Evolutionary conservation across 2,329 filamentous ascomycete genomes (phyloP).

Genomic region (Paracorniculantispora psalliotae): DNA sequence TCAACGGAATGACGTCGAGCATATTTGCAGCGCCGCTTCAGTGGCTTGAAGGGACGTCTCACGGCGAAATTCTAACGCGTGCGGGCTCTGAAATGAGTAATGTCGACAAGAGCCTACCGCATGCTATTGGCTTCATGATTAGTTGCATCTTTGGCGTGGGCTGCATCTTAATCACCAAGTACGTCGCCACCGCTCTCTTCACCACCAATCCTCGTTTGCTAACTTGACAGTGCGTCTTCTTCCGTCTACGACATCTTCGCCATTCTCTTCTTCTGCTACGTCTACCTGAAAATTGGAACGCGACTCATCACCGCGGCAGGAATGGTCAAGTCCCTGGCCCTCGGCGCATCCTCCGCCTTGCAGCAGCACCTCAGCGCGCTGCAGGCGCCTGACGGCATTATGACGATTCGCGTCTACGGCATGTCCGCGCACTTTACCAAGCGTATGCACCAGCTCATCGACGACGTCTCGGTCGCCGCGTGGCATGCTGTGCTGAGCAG

Average conservation of each 20-base stretch:
- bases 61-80: neutral
- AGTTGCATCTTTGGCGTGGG: neutral
- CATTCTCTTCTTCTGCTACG: neutral
- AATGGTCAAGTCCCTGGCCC: neutral
- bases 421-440: conserved; percentile 57
- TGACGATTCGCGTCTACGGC: conserved; percentile 65
- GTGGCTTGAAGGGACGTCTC: neutral
- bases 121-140: neutral
- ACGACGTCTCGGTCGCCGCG: conserved; percentile 56
- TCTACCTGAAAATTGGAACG: neutral
- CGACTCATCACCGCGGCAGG: neutral
- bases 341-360: conserved; percentile 30
- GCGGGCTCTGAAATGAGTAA: neutral
- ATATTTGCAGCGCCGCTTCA: neutral
- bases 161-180: neutral
- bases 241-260: neutral
- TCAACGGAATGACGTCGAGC: neutral
- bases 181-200: neutral
- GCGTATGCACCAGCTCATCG: conserved; percentile 34
- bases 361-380: conserved; percentile 64
- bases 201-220: neutral
- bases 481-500: conserved; percentile 65
- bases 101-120: neutral
- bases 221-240: neutral
- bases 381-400: conserved; percentile 55